Evolutionary conservation across 116 monocot species (phyloP), one percentile per base, ranked within the genome.

Genomic region (Dioscorea cayenensis): DNA sequence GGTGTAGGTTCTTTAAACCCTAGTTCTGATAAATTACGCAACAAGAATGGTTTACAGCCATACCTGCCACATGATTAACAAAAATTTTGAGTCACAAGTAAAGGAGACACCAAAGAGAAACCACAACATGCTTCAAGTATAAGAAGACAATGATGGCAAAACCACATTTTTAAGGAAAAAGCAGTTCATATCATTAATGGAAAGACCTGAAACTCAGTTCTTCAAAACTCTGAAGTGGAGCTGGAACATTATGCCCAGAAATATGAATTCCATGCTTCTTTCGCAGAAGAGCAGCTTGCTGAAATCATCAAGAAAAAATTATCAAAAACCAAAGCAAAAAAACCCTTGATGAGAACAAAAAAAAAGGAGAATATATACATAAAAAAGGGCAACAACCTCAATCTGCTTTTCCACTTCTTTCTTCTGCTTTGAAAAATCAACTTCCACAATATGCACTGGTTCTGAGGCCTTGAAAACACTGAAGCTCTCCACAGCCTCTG

Each of bases 1-100:
- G 97, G 90, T 72, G 97, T 93, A 66, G 97, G 97, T 36, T 97
- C 93, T 73, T 88, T 80, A 68, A 86, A 93, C 51, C 89, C 93
- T 71, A 82, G 86, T 66, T 78, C 86, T 21, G 66, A 63, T 60
- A 97, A 80, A 81, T 90, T 90, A 18, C 62, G 80, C 36, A 90
- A 81, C 51, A 90, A 78, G 70, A 87, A 86, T 63, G 86, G 72
- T 83, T 86, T 86, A 78, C 90, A 92, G 36, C 82, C 75, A 88
- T 84, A 88, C 43, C 43, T 43, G 5, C 12, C 43, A 43, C 12
- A 12, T 43, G 6, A 43, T 43, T 12, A 43, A 43, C 43, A 10
- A 43, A 43, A 43, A 43, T 43, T 43, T 43, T 10, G 43, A 43
- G 12, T 9, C 7, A 43, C 7, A 43, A 43, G 43, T 1, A 8